Conservation (phyloP, 257 asterid species). For the Verbena officinalis region DNA sequence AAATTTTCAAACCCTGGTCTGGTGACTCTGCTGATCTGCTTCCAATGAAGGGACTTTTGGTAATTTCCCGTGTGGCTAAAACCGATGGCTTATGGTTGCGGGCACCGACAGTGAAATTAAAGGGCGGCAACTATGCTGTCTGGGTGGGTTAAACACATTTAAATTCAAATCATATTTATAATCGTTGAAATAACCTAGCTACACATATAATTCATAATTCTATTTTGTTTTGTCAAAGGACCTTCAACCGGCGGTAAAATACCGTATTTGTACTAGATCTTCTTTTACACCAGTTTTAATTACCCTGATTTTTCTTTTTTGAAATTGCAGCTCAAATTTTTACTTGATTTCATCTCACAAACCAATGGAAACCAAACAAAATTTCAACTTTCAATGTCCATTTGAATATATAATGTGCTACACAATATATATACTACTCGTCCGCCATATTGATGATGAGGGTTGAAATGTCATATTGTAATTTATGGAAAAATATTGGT, state of each 20-base stretch:
- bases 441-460: neutral
- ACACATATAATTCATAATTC: neutral
- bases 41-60: no score
- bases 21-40: no score
- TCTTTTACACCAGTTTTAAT: neutral
- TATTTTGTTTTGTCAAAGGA: no score
- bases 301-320: neutral
- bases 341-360: neutral
- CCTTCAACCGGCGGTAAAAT: no score
- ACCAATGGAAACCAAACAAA: neutral
- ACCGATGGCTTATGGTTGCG: no score
- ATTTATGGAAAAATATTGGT: neutral
- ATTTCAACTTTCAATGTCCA: neutral
- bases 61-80: no score
- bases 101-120: conserved; percentile 11
- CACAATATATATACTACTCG: no score
- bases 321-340: neutral
- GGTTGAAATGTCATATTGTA: neutral
- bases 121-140: conserved; percentile 1
- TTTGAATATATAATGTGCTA: no score
- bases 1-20: no score
- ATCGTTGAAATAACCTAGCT: neutral
- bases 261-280: neutral
- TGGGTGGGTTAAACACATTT: neutral
- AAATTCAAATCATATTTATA: conserved; percentile 11